Conservation (phyloP, 495 filamentous ascomycete genomes). For the Penicillium bovifimosum region DNA sequence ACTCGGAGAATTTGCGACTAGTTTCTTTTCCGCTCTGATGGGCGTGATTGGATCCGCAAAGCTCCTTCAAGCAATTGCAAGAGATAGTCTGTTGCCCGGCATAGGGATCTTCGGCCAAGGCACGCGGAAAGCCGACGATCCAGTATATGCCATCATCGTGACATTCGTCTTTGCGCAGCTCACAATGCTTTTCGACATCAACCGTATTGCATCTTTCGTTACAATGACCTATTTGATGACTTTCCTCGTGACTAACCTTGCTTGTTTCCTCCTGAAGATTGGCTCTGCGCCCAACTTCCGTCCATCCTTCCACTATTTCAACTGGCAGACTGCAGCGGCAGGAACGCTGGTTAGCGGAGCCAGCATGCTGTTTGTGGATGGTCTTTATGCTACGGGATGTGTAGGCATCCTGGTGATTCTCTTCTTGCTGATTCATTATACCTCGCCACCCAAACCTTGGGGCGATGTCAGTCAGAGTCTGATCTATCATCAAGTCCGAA, state of each 20-base stretch:
- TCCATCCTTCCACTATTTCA: slow-evolving; percentile 84
- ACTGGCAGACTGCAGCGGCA: slow-evolving; percentile 71
- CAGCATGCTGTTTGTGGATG: slow-evolving; percentile 89
- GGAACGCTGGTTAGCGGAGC: slow-evolving; percentile 68
- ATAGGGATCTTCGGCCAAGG: slow-evolving; percentile 71
- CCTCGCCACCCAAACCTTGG: slow-evolving; percentile 79
- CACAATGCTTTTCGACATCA: slow-evolving; percentile 79
- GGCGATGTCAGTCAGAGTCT: slow-evolving; percentile 85
- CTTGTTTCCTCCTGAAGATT: slow-evolving; percentile 83
- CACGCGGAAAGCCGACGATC: slow-evolving; percentile 68
- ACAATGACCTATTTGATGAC: slow-evolving; percentile 85
- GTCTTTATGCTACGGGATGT: slow-evolving; percentile 69
- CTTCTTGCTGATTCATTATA: slow-evolving; percentile 81
- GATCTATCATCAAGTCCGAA: slow-evolving; percentile 88
- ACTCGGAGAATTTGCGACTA: slow-evolving; percentile 74
- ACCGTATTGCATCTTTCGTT: slow-evolving; percentile 81
- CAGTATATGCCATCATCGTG: slow-evolving; percentile 67
- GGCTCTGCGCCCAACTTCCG: slow-evolving; percentile 91
- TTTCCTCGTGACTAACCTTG: slow-evolving; percentile 62
- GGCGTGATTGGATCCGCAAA: slow-evolving; percentile 86
- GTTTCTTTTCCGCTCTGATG: slow-evolving; percentile 82
- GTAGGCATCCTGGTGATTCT: slow-evolving; percentile 67
- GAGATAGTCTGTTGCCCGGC: slow-evolving; percentile 75
- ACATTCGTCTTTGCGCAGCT: slow-evolving; percentile 73
- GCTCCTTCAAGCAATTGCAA: slow-evolving; percentile 75